These are phyloP conservation scores for Eleusine coracana DNA, from an alignment of 176 grass and related monocot genomes.

Conservation along the genomic window DNA sequence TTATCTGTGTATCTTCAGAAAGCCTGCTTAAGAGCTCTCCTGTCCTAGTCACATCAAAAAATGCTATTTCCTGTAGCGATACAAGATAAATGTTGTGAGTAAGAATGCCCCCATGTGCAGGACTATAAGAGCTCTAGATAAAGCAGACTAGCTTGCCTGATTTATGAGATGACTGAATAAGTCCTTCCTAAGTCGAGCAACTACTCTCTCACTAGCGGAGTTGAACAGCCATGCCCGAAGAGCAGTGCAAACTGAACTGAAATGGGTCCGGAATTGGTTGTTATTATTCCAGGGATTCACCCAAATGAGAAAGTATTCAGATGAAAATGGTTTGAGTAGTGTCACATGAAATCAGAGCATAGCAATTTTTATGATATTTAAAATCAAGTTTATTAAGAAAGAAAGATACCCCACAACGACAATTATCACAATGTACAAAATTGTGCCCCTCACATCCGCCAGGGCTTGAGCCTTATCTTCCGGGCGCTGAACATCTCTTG, in stretches of 20 bases:
- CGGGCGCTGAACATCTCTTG: slow-evolving; percentile 66
- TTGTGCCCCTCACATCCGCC: slow-evolving; percentile 68
- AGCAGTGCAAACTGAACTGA: slow-evolving; percentile 87
- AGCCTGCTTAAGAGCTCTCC: slow-evolving; percentile 97
- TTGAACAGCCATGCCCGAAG: slow-evolving; percentile 92
- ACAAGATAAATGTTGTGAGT: slow-evolving; percentile 28
- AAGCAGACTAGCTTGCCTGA: slow-evolving; percentile 49
- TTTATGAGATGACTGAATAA: slow-evolving; percentile 95
- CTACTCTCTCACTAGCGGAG: slow-evolving; percentile 94
- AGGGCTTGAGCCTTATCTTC: slow-evolving; percentile 82
- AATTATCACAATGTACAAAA: slow-evolving; percentile 82
- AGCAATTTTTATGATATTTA: slow-evolving; percentile 18
- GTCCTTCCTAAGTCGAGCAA: slow-evolving; percentile 93
- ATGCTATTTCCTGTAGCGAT: slow-evolving; percentile 83
- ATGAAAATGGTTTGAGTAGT: neutral
- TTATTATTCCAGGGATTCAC: slow-evolving; percentile 22
- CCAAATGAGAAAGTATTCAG: neutral
- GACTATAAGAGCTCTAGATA: neutral
- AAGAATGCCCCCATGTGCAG: slow-evolving; percentile 9
- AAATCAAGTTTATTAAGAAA: slow-evolving; percentile 34
- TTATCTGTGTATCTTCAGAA: slow-evolving; percentile 99
- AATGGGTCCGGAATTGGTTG: slow-evolving; percentile 40
- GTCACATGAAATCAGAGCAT: neutral
- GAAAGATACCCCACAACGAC: slow-evolving; percentile 75
- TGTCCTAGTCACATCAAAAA: slow-evolving; percentile 95